Base-by-base conservation (phyloP, 257 asterid genomes). In the Przewalskia tangutica region DNA sequence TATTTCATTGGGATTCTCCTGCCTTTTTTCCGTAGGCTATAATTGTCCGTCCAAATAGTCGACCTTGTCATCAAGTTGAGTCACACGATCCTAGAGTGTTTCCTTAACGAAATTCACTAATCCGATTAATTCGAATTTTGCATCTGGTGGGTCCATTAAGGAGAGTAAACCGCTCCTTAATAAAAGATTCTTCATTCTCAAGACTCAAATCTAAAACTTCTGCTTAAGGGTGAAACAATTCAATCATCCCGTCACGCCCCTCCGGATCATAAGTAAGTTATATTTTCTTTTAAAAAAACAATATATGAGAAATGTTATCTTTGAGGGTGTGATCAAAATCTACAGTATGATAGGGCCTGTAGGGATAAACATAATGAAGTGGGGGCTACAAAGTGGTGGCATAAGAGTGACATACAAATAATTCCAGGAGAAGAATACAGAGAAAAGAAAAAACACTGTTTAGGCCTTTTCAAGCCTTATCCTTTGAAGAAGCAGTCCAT, bases 331-430 rank as follows among this genome's bases (percentile, higher is more conserved):
- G 60, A 48, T 73, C 23, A 73, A 48, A 73, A 73, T 73, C 20
- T 23, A 7, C 1, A 48, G 4, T 50, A 7, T 75, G 46, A 12
- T 23, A 20, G 56, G 46, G 13, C 60, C 55, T 73, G 3, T 3
- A 73, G 20, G 80, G 16, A 50, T 75, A 18, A 56, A 16, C 58
- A 13, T 27, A 63, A 60, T 55, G 70, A 56, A 38, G n/a, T 17
- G 77, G 86, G 82, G 82, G 38, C 88, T 82, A 80, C 64, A 38
- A 27, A 38, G 65, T 23, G 79, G 82, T 68, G 84, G 32, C 44
- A 32, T 70, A 67, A 18, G 36, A 36, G 27, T 58, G 68, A 44
- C 82, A 62, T 44, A 82, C 76, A 71, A 71, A 80, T 14, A 53
- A 55, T 80, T 81, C 62, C 32, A 73, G 18, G 56, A 16, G 73